phyloP scores from a whole-genome alignment of 2,329 filamentous ascomycete genomes.

The Apiospora rasikravindrae region DNA sequence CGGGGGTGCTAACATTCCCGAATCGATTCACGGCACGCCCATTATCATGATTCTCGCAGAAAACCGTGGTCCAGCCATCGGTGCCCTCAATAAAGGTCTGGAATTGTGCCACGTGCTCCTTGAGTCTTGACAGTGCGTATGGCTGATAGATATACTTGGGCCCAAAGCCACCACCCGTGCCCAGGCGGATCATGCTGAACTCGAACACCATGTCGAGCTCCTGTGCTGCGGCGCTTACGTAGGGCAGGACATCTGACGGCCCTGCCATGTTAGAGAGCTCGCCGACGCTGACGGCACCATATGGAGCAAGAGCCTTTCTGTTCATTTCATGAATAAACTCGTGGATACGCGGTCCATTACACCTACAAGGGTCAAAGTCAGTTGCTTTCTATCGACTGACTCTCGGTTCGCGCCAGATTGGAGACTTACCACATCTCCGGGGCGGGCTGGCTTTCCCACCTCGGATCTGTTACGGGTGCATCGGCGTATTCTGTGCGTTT shows the following conservation, averaged over 20 bases:
- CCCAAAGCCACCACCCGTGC: conserved; percentile 51
- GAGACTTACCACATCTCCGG: conserved; percentile 49
- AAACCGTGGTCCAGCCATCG: conserved; percentile 64
- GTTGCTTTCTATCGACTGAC: neutral
- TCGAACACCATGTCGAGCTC: conserved; percentile 68
- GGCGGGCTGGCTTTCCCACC: conserved; percentile 47
- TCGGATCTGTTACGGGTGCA: conserved; percentile 49
- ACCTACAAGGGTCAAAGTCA: neutral
- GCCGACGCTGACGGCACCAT: conserved; percentile 66
- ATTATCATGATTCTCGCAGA: conserved; percentile 70
- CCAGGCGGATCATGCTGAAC: conserved; percentile 62
- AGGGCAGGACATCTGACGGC: conserved; percentile 56
- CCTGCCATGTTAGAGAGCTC: conserved; percentile 64
- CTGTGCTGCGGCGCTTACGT: conserved; percentile 56
- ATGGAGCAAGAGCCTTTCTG: conserved; percentile 54
- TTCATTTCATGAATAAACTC: conserved; percentile 67
- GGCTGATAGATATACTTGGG: conserved; percentile 56
- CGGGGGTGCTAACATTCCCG: conserved; percentile 49
- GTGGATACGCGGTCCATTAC: conserved; percentile 65
- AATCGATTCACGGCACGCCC: conserved; percentile 62
- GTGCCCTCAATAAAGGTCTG: conserved; percentile 55
- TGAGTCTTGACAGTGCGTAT: conserved; percentile 51
- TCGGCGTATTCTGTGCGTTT: conserved; percentile 64
- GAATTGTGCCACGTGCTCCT: conserved; percentile 50
- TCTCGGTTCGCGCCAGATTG: neutral